These are phyloP conservation scores for Peterozyma xylosa DNA, from an alignment of 805 yeast species.

Conservation along the genomic window DNA sequence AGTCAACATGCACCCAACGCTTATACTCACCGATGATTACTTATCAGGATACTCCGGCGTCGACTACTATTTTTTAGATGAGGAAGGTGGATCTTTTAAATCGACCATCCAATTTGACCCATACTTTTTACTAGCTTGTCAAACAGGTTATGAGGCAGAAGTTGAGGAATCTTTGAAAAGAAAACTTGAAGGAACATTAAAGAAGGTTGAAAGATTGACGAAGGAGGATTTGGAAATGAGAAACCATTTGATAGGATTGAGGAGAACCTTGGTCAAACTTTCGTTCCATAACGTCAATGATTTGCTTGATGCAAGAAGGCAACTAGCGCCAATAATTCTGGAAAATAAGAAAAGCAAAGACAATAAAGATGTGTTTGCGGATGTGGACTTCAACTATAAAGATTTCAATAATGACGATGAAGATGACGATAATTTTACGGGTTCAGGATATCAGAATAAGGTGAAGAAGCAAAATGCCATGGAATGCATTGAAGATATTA, in stretches of 20 bases:
- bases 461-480: conserved; percentile 41
- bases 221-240: conserved; percentile 81
- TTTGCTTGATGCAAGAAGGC: conserved; percentile 65
- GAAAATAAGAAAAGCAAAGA: conserved; percentile 57
- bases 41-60: conserved; percentile 79
- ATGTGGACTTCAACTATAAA: conserved; percentile 35
- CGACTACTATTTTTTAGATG: conserved; percentile 89
- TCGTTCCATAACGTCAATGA: conserved; percentile 71
- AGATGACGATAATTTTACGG: conserved; percentile 16
- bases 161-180: conserved; percentile 80
- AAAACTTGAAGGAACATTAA: conserved; percentile 56
- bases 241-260: conserved; percentile 79
- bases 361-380: conserved; percentile 60
- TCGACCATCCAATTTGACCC: conserved; percentile 81
- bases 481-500: conserved; percentile 65
- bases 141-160: conserved; percentile 57
- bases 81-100: conserved; percentile 94
- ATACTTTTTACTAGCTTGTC: conserved; percentile 67
- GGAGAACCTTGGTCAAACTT: conserved; percentile 56
- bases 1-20: conserved; percentile 86
- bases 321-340: conserved; percentile 60
- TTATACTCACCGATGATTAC: conserved; percentile 50
- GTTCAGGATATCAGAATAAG: conserved; percentile 11
- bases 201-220: conserved; percentile 41
- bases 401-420: conserved; percentile 23